phyloP scores from a whole-genome alignment of 345 rosid species.

The Eucalyptus cladocalyx region DNA sequence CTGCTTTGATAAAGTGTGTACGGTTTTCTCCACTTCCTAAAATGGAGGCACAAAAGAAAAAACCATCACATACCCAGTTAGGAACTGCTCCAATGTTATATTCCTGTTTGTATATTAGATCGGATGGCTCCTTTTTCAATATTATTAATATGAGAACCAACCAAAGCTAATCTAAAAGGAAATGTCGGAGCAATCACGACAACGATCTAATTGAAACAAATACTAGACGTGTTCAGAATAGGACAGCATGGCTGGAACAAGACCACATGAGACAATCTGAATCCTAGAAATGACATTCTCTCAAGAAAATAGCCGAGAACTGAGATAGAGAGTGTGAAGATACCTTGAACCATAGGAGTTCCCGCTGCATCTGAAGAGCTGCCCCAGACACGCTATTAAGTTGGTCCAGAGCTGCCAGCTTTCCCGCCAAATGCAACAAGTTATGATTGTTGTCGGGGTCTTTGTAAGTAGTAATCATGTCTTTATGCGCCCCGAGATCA shows the following conservation, averaged over 20 bases:
- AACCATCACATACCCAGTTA: neutral
- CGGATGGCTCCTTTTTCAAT: neutral
- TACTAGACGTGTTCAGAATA: neutral
- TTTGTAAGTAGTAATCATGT: neutral
- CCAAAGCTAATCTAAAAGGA: neutral
- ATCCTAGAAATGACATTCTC: too few relatives aligned
- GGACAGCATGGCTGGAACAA: neutral
- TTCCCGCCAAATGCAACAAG: constrained; percentile 6
- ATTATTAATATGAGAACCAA: neutral
- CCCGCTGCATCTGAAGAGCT: constrained; percentile 1
- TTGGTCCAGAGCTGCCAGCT: neutral
- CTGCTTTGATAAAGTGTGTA: neutral
- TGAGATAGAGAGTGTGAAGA: neutral
- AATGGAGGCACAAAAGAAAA: neutral
- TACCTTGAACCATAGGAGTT: constrained; percentile 8
- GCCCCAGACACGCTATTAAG: neutral
- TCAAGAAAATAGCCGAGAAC: neutral
- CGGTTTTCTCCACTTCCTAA: neutral
- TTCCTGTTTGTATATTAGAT: neutral
- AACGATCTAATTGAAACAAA: neutral
- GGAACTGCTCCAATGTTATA: too few relatives aligned
- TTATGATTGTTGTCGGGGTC: neutral
- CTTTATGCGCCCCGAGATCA: neutral
- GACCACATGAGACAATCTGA: neutral
- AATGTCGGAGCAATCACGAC: neutral